These are phyloP conservation scores for Aspergillus flavus DNA, from an alignment of 2,329 filamentous ascomycete genomes.

Conservation along the genomic window DNA sequence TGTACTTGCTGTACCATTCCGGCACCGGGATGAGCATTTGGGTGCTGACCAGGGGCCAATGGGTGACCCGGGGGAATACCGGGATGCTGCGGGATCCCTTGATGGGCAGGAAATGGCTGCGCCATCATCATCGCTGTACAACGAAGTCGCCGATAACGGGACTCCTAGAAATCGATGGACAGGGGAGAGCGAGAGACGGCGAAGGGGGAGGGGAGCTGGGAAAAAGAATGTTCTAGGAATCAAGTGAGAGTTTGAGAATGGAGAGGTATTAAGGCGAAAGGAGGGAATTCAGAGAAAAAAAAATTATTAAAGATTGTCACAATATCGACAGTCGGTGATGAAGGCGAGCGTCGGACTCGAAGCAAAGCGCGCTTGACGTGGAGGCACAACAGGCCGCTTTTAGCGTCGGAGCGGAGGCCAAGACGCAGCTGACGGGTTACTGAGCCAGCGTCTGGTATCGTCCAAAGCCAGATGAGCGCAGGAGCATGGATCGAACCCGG, in stretches of 20 bases:
- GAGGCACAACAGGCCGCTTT: slow-evolving; percentile 36
- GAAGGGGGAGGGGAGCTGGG: slow-evolving; percentile 9
- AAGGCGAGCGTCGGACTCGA: slow-evolving; percentile 26
- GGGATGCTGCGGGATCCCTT: slow-evolving; percentile 60
- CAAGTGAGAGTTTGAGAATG: background rate
- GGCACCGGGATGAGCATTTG: slow-evolving; percentile 56
- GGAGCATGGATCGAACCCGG: slow-evolving; percentile 37
- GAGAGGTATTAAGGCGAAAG: background rate
- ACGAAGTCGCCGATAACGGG: slow-evolving; percentile 38
- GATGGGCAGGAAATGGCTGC: slow-evolving; percentile 60
- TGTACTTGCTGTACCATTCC: slow-evolving; percentile 61
- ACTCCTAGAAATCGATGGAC: slow-evolving; percentile 24
- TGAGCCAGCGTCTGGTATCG: slow-evolving; percentile 34
- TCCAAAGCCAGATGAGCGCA: slow-evolving; percentile 30
- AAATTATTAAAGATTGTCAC: slow-evolving; percentile 3
- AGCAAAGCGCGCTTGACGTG: slow-evolving; percentile 33
- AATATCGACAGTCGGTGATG: slow-evolving; percentile 16
- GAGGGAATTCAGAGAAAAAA: background rate
- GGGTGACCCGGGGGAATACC: slow-evolving; percentile 63
- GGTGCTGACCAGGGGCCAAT: slow-evolving; percentile 60
- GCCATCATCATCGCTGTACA: slow-evolving; percentile 55
- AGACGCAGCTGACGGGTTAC: slow-evolving; percentile 38
- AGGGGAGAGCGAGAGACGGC: slow-evolving; percentile 8
- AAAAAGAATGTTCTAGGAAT: slow-evolving; percentile 4
- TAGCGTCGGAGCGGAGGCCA: slow-evolving; percentile 39